A percentile compares a stretch with the other conserved stretches of the same genome.
phyloP scores from a whole-genome alignment of 305 asterid species.

The Caryopteris hybrid region DNA sequence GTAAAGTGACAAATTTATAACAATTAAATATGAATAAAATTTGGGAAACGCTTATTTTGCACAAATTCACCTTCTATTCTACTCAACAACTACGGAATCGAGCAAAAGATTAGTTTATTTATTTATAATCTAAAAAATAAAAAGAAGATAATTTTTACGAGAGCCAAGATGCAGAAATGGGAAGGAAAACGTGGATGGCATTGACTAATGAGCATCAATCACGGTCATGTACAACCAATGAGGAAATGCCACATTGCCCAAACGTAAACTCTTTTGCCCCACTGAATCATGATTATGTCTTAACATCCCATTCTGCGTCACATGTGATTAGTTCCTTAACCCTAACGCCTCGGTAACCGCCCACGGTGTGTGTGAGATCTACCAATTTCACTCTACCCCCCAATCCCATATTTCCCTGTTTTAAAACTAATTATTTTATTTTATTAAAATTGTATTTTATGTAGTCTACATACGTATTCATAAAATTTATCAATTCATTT shows the following conservation, averaged over 20 bases:
- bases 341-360: conserved; percentile 75
- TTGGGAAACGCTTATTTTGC: too few species aligned
- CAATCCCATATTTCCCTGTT: too few species aligned
- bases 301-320: conserved; percentile 32
- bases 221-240: conserved; percentile 23
- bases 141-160: not conserved
- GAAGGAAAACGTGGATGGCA: conserved; percentile 20
- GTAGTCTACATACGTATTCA: too few species aligned
- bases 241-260: conserved; percentile 36
- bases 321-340: conserved; percentile 59
- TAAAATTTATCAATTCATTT: too few species aligned
- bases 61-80: too few species aligned
- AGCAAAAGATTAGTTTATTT: too few species aligned
- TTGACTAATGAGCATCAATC: conserved; percentile 42
- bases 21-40: too few species aligned
- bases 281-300: conserved; percentile 19
- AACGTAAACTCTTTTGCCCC: conserved; percentile 34
- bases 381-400: conserved; percentile 11
- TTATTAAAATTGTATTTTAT: too few species aligned
- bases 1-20: too few species aligned
- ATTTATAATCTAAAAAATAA: too few species aligned
- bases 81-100: too few species aligned
- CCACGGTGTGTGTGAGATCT: conserved; percentile 21
- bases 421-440: too few species aligned
- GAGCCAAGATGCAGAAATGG: conserved; percentile 12